phyloP scores from a whole-genome alignment of 1,139 yeast genomes.

The Taiozyma sp. region DNA sequence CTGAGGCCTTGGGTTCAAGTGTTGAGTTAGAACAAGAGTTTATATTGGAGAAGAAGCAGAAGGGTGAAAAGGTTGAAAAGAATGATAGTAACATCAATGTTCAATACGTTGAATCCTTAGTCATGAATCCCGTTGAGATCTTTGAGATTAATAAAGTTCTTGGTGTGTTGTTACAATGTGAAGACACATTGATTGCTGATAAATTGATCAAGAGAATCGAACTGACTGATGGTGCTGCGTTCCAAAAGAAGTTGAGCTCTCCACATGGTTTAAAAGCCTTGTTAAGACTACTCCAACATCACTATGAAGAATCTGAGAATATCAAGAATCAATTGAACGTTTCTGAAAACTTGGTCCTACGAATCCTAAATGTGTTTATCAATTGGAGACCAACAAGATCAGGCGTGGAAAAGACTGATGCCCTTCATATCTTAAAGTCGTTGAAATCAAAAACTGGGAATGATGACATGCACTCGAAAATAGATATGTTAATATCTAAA shows the following conservation, averaged over 20 bases:
- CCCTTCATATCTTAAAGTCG: slow-evolving; percentile 58
- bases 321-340: slow-evolving; percentile 10
- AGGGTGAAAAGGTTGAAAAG: slow-evolving; percentile 41
- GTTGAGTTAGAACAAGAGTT: slow-evolving; percentile 58
- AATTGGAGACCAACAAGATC: slow-evolving; percentile 77
- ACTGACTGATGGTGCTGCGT: slow-evolving; percentile 47
- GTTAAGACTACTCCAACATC: slow-evolving; percentile 49
- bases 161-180: slow-evolving; percentile 76
- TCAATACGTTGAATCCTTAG: slow-evolving; percentile 58
- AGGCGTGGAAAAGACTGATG: slow-evolving; percentile 73
- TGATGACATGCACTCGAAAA: slow-evolving; percentile 32
- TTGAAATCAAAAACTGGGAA: slow-evolving; percentile 30
- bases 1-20: slow-evolving; percentile 83
- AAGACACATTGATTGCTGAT: slow-evolving; percentile 60
- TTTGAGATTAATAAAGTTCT: slow-evolving; percentile 77
- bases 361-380: slow-evolving; percentile 53
- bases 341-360: slow-evolving; percentile 36
- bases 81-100: slow-evolving; percentile 60
- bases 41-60: slow-evolving; percentile 54
- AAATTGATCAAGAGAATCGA: slow-evolving; percentile 67
- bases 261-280: slow-evolving; percentile 88
- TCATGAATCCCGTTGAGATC: slow-evolving; percentile 44
- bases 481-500: slow-evolving; percentile 46
- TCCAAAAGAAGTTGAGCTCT: slow-evolving; percentile 59
- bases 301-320: slow-evolving; percentile 18